Percentiles rank a stretch among this genome's conserved stretches.
These are phyloP conservation scores for Clarkia xantiana DNA, from an alignment of 345 rosid species.

Conservation along the genomic window DNA sequence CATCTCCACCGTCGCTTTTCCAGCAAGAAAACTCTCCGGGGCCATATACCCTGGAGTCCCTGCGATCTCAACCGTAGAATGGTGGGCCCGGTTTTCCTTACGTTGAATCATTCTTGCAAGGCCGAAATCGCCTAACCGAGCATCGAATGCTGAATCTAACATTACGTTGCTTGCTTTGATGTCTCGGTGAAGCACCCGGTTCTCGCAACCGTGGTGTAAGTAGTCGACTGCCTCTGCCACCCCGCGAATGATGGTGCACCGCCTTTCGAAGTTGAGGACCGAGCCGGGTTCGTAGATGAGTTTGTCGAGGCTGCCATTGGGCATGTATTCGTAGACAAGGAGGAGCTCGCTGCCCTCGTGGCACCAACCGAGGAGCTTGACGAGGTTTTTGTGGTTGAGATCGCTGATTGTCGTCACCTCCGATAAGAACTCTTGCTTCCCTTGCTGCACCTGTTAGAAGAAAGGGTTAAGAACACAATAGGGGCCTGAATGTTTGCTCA, in stretches of 20 bases:
- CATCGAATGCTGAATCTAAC: constrained; percentile 46
- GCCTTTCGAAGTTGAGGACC: constrained; percentile 36
- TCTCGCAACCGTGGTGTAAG: constrained; percentile 52
- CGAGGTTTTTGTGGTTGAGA: constrained; percentile 53
- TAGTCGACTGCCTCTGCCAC: constrained; percentile 61
- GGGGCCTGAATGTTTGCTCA: too few relatives aligned
- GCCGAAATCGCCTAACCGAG: constrained; percentile 62
- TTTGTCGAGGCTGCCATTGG: constrained; percentile 55
- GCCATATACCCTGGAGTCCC: constrained; percentile 87
- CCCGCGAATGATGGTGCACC: constrained; percentile 34
- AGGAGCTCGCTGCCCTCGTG: constrained; percentile 41
- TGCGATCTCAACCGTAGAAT: constrained; percentile 52
- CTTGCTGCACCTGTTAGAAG: constrained; percentile 60
- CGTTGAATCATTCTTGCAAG: constrained; percentile 49
- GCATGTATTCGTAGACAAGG: constrained; percentile 60
- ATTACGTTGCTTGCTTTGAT: constrained; percentile 69
- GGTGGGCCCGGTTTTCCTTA: constrained; percentile 54
- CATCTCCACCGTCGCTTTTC: constrained; percentile 50
- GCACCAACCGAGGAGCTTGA: constrained; percentile 73
- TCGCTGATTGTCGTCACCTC: constrained; percentile 69
- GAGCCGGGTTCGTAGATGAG: constrained; percentile 22
- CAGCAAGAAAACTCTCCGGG: constrained; percentile 47
- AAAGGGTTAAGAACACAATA: too few relatives aligned
- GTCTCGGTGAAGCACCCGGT: constrained; percentile 56
- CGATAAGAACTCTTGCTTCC: constrained; percentile 65